A percentile compares a stretch with the other conserved stretches of the same genome.
Conservation (phyloP, 1,284 basidiomycete species). For the Ganoderma meredithae region DNA sequence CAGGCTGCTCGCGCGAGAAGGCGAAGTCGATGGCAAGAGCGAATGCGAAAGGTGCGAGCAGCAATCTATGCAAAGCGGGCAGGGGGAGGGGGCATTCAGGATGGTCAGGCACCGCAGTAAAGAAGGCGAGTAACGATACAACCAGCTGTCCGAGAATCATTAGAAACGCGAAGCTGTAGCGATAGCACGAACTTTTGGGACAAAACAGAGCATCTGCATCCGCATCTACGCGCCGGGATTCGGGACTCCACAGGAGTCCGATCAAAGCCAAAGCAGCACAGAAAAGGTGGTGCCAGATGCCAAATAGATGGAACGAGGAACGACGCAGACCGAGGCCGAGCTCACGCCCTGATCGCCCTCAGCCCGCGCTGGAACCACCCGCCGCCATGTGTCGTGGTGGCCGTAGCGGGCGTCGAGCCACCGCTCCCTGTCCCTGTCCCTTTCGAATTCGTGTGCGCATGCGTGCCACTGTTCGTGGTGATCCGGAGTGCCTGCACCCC, state of each 20-base stretch:
- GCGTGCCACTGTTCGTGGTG: slow-evolving; percentile 7
- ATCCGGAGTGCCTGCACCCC: slow-evolving; percentile 16
- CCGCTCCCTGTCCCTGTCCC: neutral
- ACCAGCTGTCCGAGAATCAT: neutral
- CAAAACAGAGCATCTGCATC: neutral
- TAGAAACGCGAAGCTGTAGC: neutral
- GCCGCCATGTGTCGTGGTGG: neutral
- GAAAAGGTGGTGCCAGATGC: no score
- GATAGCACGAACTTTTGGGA: neutral
- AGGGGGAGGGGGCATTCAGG: neutral
- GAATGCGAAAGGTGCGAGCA: neutral
- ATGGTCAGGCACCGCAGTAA: neutral
- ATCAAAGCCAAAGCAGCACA: neutral
- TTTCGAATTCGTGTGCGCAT: neutral
- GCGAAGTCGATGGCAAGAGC: neutral
- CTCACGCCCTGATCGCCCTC: slow-evolving; percentile 9
- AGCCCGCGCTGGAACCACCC: slow-evolving; percentile 12
- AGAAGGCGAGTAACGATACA: slow-evolving; percentile 4
- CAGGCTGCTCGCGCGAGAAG: slow-evolving; percentile 5
- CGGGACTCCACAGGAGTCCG: neutral
- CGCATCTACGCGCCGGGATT: neutral
- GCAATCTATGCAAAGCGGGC: neutral
- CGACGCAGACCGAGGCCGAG: neutral
- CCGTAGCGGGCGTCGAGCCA: neutral
- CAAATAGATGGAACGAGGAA: no score